phyloP scores from a whole-genome alignment of 192 early-diverging fungal genomes.

The Backusella psychrophila region DNA sequence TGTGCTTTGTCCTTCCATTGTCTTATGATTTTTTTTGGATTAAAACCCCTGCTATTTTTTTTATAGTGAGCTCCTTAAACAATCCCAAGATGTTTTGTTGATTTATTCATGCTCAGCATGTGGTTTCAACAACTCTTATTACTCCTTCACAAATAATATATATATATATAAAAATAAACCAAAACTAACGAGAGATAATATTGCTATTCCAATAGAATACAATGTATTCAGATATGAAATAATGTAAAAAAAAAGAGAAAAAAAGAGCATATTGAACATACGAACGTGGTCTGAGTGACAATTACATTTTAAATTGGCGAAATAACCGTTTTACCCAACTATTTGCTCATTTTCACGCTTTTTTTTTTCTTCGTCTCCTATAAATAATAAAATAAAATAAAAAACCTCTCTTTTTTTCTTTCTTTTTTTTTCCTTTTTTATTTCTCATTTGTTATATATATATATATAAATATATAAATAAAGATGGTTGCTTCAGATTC shows the following conservation, averaged over 20 bases:
- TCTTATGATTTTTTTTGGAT: too few species aligned
- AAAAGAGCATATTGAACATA: not conserved
- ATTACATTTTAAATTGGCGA: not conserved
- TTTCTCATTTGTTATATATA: not conserved
- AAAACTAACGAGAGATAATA: not conserved
- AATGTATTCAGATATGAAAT: not conserved
- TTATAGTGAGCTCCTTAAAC: too few species aligned
- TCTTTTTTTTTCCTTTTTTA: not conserved
- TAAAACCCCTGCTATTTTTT: too few species aligned
- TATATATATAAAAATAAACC: not conserved
- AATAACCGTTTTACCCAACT: constrained; percentile 1
- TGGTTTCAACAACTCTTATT: not conserved
- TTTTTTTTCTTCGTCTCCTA: not conserved
- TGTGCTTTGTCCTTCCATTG: too few species aligned
- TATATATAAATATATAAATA: too few species aligned
- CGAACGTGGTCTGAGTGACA: not conserved
- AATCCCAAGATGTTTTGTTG: not conserved
- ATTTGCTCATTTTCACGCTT: not conserved
- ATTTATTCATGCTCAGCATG: not conserved
- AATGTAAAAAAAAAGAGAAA: not conserved
- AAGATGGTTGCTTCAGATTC: not conserved
- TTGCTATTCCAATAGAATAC: not conserved
- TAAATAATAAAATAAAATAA: not conserved
- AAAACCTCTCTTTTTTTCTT: not conserved
- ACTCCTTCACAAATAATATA: not conserved